phyloP scores from a whole-genome alignment of 148 eudicot species.

The Cornus suecica region DNA sequence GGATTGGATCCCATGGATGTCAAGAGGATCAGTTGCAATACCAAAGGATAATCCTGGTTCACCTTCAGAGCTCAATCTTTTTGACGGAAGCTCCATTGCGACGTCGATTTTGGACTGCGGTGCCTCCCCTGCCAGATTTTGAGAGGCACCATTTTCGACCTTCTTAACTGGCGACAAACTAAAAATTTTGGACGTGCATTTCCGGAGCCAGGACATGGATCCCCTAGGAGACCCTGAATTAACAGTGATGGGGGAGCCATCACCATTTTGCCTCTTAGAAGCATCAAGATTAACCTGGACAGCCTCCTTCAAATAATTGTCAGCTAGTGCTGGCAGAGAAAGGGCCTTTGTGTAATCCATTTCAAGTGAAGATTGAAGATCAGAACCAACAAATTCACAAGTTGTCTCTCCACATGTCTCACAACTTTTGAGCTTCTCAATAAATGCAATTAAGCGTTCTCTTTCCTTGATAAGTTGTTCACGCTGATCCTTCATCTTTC shows the following conservation, averaged over 20 bases:
- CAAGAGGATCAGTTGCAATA: conserved; percentile 45
- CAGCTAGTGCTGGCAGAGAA: conserved; percentile 62
- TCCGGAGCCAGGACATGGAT: conserved; percentile 76
- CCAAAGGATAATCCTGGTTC: conserved; percentile 39
- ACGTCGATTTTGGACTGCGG: conserved; percentile 25
- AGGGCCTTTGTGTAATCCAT: conserved; percentile 46
- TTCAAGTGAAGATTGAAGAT: conserved; percentile 60
- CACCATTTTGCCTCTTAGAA: conserved; percentile 36
- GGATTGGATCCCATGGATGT: conserved; percentile 37
- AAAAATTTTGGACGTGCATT: conserved; percentile 75
- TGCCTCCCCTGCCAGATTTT: conserved; percentile 27
- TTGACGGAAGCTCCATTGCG: conserved; percentile 27
- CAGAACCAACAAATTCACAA: conserved; percentile 66
- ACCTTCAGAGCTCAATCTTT: conserved; percentile 38
- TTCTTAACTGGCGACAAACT: conserved; percentile 72
- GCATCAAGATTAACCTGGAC: conserved; percentile 17
- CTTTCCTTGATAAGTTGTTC: conserved; percentile 77
- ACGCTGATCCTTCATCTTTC: conserved; percentile 84
- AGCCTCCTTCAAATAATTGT: conserved; percentile 55
- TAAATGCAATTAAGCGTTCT: conserved; percentile 75
- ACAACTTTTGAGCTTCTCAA: conserved; percentile 65
- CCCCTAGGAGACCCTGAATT: conserved; percentile 54
- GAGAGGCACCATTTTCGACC: conserved; percentile 36
- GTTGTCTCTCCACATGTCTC: conserved; percentile 65
- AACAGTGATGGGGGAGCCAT: conserved; percentile 34